Conservation (phyloP, 192 early-diverging fungal species). For the Geranomyces variabilis region DNA sequence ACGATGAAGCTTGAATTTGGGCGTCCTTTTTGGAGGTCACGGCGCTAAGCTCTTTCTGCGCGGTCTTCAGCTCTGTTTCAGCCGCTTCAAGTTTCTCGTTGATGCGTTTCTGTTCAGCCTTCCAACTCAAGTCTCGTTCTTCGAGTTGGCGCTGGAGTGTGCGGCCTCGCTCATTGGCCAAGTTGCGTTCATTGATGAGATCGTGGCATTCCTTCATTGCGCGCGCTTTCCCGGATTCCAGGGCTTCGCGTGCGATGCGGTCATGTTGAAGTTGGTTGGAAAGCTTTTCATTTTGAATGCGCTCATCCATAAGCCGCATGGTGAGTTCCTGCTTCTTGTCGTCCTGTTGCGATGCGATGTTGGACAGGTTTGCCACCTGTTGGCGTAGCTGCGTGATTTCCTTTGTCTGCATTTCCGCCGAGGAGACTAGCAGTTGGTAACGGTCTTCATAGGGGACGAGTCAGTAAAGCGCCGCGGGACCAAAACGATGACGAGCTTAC, state of each 20-base stretch:
- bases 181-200: slow-evolving; percentile 55
- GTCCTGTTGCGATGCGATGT: slow-evolving; percentile 60
- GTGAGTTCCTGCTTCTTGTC: slow-evolving; percentile 59
- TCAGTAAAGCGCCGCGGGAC: not conserved
- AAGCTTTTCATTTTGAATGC: slow-evolving; percentile 52
- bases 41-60: slow-evolving; percentile 48
- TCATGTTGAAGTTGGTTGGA: slow-evolving; percentile 54
- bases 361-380: slow-evolving; percentile 55
- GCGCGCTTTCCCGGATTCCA: slow-evolving; percentile 54
- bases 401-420: slow-evolving; percentile 54
- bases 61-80: slow-evolving; percentile 49
- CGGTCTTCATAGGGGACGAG: slow-evolving; percentile 38
- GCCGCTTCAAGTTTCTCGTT: slow-evolving; percentile 46
- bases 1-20: slow-evolving; percentile 24
- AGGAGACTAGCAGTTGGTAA: slow-evolving; percentile 62
- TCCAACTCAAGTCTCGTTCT: slow-evolving; percentile 47
- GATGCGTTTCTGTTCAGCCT: slow-evolving; percentile 42
- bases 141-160: slow-evolving; percentile 59
- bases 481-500: not conserved
- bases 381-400: slow-evolving; percentile 69
- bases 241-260: slow-evolving; percentile 60
- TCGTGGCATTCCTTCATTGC: slow-evolving; percentile 54
- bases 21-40: slow-evolving; percentile 38
- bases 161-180: slow-evolving; percentile 53
- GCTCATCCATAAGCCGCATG: slow-evolving; percentile 52